These are phyloP conservation scores for Eutypa lata DNA, from an alignment of 2,329 filamentous ascomycete species.

Conservation along the genomic window DNA sequence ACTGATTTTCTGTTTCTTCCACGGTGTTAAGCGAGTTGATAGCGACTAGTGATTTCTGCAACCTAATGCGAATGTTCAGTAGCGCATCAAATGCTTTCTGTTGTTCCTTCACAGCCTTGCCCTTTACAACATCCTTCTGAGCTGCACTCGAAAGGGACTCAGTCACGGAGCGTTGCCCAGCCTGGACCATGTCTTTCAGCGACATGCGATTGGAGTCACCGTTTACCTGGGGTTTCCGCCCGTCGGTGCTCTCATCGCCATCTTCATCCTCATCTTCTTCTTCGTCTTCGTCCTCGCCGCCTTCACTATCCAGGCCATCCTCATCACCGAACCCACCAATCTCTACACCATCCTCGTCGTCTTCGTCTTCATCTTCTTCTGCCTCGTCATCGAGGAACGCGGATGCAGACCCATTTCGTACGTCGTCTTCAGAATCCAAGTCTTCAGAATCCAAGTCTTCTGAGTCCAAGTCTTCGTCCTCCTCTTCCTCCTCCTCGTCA, in stretches of 20 bases:
- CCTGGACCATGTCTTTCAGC: constrained; percentile 64
- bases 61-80: constrained; percentile 83
- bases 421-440: constrained; percentile 15
- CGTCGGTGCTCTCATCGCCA: constrained; percentile 31
- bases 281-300: constrained; percentile 33
- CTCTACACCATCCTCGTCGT: constrained; percentile 20
- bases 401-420: constrained; percentile 2
- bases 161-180: constrained; percentile 64
- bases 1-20: constrained; percentile 39
- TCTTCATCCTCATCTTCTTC: constrained; percentile 27
- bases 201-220: constrained; percentile 47
- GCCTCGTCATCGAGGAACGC: constrained; percentile 20
- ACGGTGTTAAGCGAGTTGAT: constrained; percentile 67
- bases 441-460: constrained; percentile 34
- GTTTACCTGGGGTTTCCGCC: constrained; percentile 27
- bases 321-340: constrained; percentile 29
- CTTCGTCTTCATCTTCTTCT: constrained; percentile 28
- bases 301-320: constrained; percentile 35
- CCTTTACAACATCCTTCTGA: constrained; percentile 79
- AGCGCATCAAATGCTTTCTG: constrained; percentile 83
- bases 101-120: constrained; percentile 80
- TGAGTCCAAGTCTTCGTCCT: constrained; percentile 33
- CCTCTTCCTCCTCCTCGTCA: constrained; percentile 37
- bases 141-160: constrained; percentile 61
- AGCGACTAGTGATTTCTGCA: constrained; percentile 86